Evolutionary conservation across 139 green algal species (phyloP), one percentile per base, ranked within the genome.

Genomic region (Tetraselmis striata): DNA sequence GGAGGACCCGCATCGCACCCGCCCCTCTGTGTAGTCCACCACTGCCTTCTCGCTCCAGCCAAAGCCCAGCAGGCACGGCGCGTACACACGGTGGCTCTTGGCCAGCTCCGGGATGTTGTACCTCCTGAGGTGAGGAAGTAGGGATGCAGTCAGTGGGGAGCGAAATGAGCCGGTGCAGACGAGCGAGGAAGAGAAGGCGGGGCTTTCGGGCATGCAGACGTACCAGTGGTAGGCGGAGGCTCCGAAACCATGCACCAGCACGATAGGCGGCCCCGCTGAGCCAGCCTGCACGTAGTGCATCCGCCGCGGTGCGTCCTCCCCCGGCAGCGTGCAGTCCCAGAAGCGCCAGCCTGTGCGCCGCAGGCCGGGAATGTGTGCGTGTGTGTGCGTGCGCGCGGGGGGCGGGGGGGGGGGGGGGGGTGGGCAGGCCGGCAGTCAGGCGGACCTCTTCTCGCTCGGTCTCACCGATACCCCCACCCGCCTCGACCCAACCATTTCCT

Each of bases 211-310:
- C 58, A 23, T 75, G 58, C 58, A 23, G 45, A 18, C 11, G 27
- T 1, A 67, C 88, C 89, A 94, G 80, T 94, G 91, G 81, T 94
- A 93, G 11, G 88, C 89, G 5, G 82, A 91, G 0, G 93, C 94
- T 1, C 94, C 94, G 83, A 97, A 97, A 26, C 94, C 94, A 82
- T 97, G 94, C 0, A 97, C 80, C 28, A 94, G 59, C 28, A 96
- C 75, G 1, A 94, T 77, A 1, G 89, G 88, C 11, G 85, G 67
- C 31, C 86, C 87, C 32, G 87, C 29, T 5, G 27, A 27, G 59
- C 32, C 32, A 77, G 82, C 45, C 18, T 67, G 45, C 18, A 67
- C 45, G 18, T 67, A 67, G 45, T 67, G 45, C 45, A 67, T 5
- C 5, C 45, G 45, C 11, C 45, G 45, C 11, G 45, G 45, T 67